Evolutionary conservation across 225 moss, liverwort and hornwort species (phyloP).

Genomic region (Pseudisothecium myosuroides): DNA sequence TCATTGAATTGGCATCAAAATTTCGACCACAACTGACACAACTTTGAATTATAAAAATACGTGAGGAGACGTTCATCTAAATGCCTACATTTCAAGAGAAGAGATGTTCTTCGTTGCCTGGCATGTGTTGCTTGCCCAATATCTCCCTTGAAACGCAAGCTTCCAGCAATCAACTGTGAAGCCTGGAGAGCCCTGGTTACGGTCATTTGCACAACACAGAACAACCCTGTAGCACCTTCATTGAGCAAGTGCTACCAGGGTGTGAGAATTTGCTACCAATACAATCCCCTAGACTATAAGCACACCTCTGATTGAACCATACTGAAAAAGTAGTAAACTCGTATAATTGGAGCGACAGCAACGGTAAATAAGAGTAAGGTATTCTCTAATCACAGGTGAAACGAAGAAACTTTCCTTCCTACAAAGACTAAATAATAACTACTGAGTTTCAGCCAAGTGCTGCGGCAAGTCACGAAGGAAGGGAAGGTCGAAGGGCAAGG

Average conservation of each 20-base stretch:
- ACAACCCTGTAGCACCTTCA: background rate
- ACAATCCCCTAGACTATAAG: background rate
- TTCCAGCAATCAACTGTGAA: background rate
- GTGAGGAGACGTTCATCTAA: background rate
- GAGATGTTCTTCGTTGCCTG: background rate
- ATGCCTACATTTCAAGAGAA: background rate
- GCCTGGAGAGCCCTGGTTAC: background rate
- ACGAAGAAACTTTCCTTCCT: background rate
- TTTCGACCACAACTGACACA: no score
- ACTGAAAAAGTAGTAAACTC: background rate
- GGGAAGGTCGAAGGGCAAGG: slow-evolving; percentile 34
- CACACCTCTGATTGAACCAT: background rate
- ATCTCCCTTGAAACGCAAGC: background rate
- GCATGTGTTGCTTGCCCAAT: background rate
- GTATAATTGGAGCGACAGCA: background rate
- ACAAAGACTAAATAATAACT: background rate
- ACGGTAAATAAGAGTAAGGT: background rate
- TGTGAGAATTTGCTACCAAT: background rate
- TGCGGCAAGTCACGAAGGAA: slow-evolving; percentile 16
- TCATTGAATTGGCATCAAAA: background rate
- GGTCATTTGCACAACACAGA: background rate
- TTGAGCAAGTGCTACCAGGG: background rate
- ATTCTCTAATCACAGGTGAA: background rate
- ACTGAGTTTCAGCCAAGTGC: slow-evolving; percentile 11
- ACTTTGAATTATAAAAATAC: background rate